These are phyloP conservation scores for Rosa multiflora DNA, from an alignment of 306 rosid genomes.

Conservation along the genomic window DNA sequence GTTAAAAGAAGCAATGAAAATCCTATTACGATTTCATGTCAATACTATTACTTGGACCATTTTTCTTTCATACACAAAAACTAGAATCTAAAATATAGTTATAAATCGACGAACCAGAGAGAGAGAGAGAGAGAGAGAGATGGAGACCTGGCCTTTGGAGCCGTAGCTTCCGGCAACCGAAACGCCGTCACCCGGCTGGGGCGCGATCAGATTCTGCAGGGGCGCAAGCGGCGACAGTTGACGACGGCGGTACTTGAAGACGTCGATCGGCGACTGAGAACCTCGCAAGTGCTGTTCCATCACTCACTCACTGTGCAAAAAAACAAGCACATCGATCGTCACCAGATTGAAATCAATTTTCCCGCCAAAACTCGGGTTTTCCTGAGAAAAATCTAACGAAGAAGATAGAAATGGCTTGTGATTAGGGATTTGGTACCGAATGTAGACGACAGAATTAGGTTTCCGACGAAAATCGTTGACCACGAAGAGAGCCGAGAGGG, in stretches of 20 bases:
- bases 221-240: slow-evolving; percentile 39
- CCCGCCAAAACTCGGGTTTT: background rate
- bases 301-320: background rate
- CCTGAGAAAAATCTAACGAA: background rate
- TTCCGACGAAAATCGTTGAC: background rate
- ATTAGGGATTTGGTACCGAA: background rate
- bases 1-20: too few relatives aligned
- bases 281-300: slow-evolving; percentile 32
- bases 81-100: too few relatives aligned
- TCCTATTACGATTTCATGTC: background rate
- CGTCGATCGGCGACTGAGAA: slow-evolving; percentile 26
- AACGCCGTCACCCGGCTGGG: slow-evolving; percentile 63
- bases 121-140: slow-evolving; percentile 12
- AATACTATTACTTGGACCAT: background rate
- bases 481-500: background rate
- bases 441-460: background rate
- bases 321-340: background rate
- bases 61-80: too few relatives aligned
- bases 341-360: background rate
- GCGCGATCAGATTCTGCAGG: slow-evolving; percentile 43
- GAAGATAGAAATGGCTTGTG: background rate
- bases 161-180: slow-evolving; percentile 30
- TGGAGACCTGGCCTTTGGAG: slow-evolving; percentile 50
- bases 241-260: slow-evolving; percentile 6
- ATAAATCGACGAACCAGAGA: background rate